Conservation (phyloP, 495 filamentous ascomycete genomes). For the Saxophila tyrrhenica region DNA sequence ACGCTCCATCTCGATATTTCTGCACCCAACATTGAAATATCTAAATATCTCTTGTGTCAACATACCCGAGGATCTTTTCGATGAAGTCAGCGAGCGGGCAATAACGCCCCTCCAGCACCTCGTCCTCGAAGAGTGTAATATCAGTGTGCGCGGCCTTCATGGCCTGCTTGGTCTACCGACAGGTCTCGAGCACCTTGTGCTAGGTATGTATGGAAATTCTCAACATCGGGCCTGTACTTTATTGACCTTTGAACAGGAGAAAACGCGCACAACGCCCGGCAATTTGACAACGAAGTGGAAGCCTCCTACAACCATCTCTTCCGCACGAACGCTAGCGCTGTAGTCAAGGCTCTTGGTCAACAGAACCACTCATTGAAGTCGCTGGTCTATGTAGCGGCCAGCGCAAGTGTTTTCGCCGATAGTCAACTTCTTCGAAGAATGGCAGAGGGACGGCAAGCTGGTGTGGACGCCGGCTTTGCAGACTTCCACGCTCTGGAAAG, state of each 20-base stretch:
- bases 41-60: background rate
- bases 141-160: background rate
- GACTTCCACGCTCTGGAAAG: background rate
- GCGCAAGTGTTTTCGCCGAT: background rate
- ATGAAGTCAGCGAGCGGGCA: background rate
- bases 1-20: background rate
- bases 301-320: background rate
- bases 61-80: background rate
- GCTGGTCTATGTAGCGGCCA: background rate
- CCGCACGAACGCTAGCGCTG: background rate
- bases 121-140: background rate
- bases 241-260: background rate
- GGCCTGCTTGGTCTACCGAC: background rate
- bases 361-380: background rate
- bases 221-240: background rate
- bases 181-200: background rate
- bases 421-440: background rate
- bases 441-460: background rate
- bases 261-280: background rate
- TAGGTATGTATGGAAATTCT: background rate
- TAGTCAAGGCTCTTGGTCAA: background rate
- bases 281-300: background rate
- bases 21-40: background rate
- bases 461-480: background rate
- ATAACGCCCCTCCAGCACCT: background rate